Base-by-base conservation (phyloP, 192 early-diverging fungal species). In the Phlyctochytrium bullatum region DNA sequence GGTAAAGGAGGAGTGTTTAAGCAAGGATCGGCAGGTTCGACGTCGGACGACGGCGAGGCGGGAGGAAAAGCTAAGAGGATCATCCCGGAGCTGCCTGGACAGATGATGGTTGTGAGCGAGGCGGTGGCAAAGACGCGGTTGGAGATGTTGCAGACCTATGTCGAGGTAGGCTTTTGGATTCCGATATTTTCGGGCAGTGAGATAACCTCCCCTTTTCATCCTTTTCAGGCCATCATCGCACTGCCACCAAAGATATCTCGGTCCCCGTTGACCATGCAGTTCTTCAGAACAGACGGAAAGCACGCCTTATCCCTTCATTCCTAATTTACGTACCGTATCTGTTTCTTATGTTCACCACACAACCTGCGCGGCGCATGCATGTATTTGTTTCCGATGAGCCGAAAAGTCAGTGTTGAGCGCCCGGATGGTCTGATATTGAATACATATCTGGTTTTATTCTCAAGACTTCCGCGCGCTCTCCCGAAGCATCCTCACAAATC, bases 71-170 rank as follows among this genome's bases (percentile, higher is more conserved):
- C 57, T 6, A 33, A 58, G 24, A 34, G 80, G 28, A 80, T 85
- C 58, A 76, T 85, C 31, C 83, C 83, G 12, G 81, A 85, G 36
- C 65, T 85, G 34, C 83, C 83, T 1, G 75, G 70, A 17, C 83
- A 85, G 59, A 84, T 84, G 79, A 85, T 85, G 83, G 79, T 78
- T 71, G 83, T 85, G 12, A 80, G 76, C 34, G 83, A 85, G 57
- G 76, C 76, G 1, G 78, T 76, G 6, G 83, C 83, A 29, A 69
- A 73, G 53, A 57, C 47, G 23, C 51, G 83, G 29, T 72, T 84
- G 29, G 29, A 24, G 3, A 53, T 34, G 54, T 58, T 85, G 62
- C 83, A 85, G 60, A 60, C 40, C 20, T 85, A 85, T 62, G 64
- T 82, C 0, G 62, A 77, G 66, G 83, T 81, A 69, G 50, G 52